A percentile compares a stretch with the other conserved stretches of the same genome.
These are phyloP conservation scores for Antitrichia curtipendula DNA, from an alignment of 225 moss, liverwort and hornwort species.

Conservation along the genomic window DNA sequence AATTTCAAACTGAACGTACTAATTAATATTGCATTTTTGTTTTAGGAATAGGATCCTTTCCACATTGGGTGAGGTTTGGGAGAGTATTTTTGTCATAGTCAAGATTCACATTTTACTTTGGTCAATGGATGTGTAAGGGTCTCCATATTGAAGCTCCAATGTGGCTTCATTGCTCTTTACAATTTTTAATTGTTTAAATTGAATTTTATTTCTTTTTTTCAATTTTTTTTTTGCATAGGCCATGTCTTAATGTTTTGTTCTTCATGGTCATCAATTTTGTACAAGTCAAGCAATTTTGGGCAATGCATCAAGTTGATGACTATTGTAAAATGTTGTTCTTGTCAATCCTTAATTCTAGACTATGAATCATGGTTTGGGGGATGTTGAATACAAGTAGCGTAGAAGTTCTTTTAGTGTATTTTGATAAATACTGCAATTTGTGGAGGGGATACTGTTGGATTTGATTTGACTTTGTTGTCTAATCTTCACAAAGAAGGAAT, in stretches of 20 bases:
- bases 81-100: background rate
- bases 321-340: background rate
- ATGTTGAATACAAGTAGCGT: background rate
- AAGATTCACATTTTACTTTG: background rate
- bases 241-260: background rate
- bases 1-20: background rate
- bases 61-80: rapidly evolving
- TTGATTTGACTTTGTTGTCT: background rate
- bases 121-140: background rate
- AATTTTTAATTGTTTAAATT: background rate
- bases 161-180: background rate
- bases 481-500: rapidly evolving
- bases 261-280: background rate
- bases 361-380: rapidly evolving
- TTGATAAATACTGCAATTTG: rapidly evolving
- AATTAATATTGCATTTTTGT: background rate
- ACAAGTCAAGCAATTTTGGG: background rate
- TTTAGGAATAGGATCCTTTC: background rate
- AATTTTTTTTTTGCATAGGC: rapidly evolving
- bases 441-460: background rate
- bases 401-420: rapidly evolving
- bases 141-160: background rate
- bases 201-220: rapidly evolving
- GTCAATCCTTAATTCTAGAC: rapidly evolving
- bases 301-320: background rate